These are phyloP conservation scores for Diaporthe batatas DNA, from an alignment of 2,329 filamentous ascomycete species.

Conservation along the genomic window DNA sequence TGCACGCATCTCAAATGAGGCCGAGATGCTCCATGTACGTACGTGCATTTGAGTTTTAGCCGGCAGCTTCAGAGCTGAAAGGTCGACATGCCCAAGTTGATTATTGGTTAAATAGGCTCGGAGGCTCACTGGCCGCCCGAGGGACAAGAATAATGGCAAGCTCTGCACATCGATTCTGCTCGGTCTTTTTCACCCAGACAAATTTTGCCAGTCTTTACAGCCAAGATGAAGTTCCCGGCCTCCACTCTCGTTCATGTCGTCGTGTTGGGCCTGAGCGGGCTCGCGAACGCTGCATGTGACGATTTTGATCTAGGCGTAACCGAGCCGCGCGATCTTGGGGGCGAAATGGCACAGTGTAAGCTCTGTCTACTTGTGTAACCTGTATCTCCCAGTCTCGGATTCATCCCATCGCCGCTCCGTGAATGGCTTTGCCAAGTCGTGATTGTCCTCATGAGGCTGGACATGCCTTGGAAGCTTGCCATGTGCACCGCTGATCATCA, in stretches of 20 bases:
- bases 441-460: neutral
- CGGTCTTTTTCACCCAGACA: neutral
- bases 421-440: neutral
- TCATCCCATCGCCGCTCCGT: neutral
- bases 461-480: neutral
- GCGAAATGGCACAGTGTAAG: slow-evolving; percentile 21
- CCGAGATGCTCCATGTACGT: neutral
- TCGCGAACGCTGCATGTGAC: slow-evolving; percentile 4
- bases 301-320: neutral
- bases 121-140: slow-evolving; percentile 14
- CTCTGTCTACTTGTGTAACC: neutral
- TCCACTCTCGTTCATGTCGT: slow-evolving; percentile 1
- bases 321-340: neutral
- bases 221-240: slow-evolving; percentile 10
- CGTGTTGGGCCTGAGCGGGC: neutral
- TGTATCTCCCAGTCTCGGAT: too few species aligned
- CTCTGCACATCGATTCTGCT: neutral
- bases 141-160: neutral
- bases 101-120: slow-evolving; percentile 11
- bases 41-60: slow-evolving; percentile 18
- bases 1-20: slow-evolving; percentile 17
- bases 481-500: neutral
- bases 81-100: neutral
- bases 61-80: neutral
- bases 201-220: neutral